A percentile compares a stretch with the other conserved stretches of the same genome.
Evolutionary conservation across 768 basidiomycete genomes (phyloP).

Genomic region (Kwoniella sp.): DNA sequence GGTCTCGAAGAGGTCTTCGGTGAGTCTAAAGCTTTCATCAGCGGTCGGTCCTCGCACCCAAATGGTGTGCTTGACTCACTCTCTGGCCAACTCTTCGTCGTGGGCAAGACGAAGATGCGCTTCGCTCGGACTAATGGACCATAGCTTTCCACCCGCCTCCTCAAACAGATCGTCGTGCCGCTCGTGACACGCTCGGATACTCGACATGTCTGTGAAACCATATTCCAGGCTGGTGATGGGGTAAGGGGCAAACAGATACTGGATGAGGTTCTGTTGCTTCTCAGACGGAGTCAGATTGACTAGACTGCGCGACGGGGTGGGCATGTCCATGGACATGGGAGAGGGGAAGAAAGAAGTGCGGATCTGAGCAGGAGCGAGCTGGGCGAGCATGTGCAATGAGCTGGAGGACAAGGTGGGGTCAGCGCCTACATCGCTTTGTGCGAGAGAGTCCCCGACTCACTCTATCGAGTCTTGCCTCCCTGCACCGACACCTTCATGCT

Average conservation of each 20-base stretch:
- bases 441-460: constrained; percentile 1
- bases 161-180: constrained; percentile 34
- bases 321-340: background rate
- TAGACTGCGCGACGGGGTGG: background rate
- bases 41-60: background rate
- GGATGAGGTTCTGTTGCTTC: constrained; percentile 29
- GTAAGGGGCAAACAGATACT: constrained; percentile 44
- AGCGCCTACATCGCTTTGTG: background rate
- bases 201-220: constrained; percentile 41
- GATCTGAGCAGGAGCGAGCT: background rate
- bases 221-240: constrained; percentile 29
- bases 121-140: constrained; percentile 54
- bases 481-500: background rate
- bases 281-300: background rate
- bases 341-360: background rate
- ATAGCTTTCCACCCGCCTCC: constrained; percentile 28
- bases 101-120: constrained; percentile 67
- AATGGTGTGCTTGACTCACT: constrained; percentile 54
- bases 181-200: constrained; percentile 21
- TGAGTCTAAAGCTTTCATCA: constrained; percentile 60
- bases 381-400: background rate
- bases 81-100: constrained; percentile 68
- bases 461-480: background rate
- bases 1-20: constrained; percentile 87
- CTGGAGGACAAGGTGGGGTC: background rate